Conservation (phyloP, 75 land plant species). For the Selaginella tamariscina region DNA sequence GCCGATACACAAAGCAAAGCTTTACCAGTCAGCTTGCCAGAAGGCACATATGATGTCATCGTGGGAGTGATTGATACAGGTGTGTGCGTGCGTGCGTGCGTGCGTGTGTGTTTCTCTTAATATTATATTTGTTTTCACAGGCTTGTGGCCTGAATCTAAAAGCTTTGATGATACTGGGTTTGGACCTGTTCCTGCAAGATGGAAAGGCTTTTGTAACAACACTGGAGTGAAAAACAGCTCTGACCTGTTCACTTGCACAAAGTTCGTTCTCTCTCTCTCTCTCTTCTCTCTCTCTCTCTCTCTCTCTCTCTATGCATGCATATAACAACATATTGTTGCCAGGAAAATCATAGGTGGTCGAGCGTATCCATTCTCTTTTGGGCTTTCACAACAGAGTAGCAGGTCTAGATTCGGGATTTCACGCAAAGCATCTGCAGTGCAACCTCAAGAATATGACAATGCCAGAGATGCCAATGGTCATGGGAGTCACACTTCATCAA, state of each 20-base stretch:
- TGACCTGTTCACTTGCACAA: neutral
- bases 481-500: slow-evolving; percentile 12
- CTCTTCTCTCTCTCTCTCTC: neutral
- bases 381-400: neutral
- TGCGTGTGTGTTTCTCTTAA: neutral
- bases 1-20: slow-evolving; percentile 11
- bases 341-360: neutral
- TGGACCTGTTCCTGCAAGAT: slow-evolving; percentile 14
- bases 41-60: slow-evolving; percentile 23
- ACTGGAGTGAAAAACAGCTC: neutral
- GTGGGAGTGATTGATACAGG: slow-evolving; percentile 85
- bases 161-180: slow-evolving; percentile 10
- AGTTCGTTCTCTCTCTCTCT: neutral
- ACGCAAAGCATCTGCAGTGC: neutral
- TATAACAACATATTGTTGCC: neutral
- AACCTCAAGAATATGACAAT: neutral
- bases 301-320: neutral
- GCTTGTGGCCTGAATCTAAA: slow-evolving; percentile 18
- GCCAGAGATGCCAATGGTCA: slow-evolving; percentile 3
- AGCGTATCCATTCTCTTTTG: neutral
- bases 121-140: slow-evolving; percentile 1
- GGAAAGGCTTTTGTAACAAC: slow-evolving; percentile 12
- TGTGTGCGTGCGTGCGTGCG: neutral
- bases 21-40: slow-evolving; percentile 12
- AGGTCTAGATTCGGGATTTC: neutral